Conservation (phyloP, 257 asterid species). For the Fraxinus quadrangulata region DNA sequence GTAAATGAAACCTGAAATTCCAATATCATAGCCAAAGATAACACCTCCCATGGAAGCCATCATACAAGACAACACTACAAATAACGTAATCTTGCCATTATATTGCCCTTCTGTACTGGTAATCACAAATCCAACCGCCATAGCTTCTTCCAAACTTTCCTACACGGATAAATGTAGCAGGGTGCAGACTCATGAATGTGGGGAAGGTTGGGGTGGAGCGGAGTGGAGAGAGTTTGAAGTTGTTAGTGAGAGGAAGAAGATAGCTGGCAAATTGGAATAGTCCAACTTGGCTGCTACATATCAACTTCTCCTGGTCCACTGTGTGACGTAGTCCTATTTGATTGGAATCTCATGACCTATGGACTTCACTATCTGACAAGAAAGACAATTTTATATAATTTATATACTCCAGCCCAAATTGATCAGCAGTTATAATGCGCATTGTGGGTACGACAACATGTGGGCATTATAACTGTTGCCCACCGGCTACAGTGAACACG, state of each 20-base stretch:
- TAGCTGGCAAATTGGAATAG: constrained; percentile 9
- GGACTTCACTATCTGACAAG: constrained; percentile 14
- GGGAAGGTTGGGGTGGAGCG: neutral
- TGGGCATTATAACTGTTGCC: too few relatives aligned
- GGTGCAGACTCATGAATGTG: neutral
- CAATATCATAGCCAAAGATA: constrained; percentile 84
- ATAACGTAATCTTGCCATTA: constrained; percentile 59
- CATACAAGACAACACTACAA: constrained; percentile 65
- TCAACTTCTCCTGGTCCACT: constrained; percentile 25
- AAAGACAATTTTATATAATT: neutral
- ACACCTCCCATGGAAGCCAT: constrained; percentile 85
- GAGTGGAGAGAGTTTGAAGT: neutral
- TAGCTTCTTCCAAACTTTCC: constrained; percentile 20
- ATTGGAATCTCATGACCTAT: constrained; percentile 10
- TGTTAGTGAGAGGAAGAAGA: constrained; percentile 11
- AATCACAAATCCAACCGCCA: constrained; percentile 54
- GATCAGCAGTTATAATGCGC: too few relatives aligned
- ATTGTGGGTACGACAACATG: too few relatives aligned
- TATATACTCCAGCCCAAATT: too few relatives aligned
- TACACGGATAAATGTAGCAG: neutral
- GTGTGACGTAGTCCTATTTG: constrained; percentile 1
- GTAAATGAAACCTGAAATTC: constrained; percentile 65
- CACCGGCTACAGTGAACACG: too few relatives aligned
- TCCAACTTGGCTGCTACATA: constrained; percentile 21
- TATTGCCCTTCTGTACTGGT: constrained; percentile 39